A percentile compares a stretch with the other conserved stretches of the same genome.
phyloP scores from a whole-genome alignment of 441 rosid genomes.

The Adansonia rubrostipa region DNA sequence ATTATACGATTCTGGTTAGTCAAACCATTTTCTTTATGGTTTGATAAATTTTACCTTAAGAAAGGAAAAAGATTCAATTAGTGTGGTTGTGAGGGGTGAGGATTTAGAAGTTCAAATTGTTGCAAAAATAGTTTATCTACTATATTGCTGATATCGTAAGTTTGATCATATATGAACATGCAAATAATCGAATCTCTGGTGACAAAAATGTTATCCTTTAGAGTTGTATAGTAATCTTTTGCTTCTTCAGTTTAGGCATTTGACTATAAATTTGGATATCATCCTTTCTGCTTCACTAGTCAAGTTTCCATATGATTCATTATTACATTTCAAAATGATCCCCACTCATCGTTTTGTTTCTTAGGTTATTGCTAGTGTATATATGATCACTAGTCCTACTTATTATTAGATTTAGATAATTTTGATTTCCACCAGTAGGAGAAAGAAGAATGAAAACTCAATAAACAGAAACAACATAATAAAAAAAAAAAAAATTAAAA shows the following conservation, averaged over 20 bases:
- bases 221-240: background rate
- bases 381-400: slow-evolving; percentile 1
- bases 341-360: background rate
- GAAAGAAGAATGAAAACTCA: background rate
- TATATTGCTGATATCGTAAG: background rate
- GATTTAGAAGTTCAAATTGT: background rate
- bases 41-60: slow-evolving; percentile 4
- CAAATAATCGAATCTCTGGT: background rate
- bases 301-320: slow-evolving; percentile 13
- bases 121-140: background rate
- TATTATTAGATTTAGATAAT: slow-evolving; percentile 9
- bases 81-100: background rate
- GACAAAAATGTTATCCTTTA: slow-evolving; percentile 6
- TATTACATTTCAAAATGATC: slow-evolving; percentile 17
- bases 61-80: background rate
- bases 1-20: background rate
- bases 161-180: background rate
- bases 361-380: background rate
- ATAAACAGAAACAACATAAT: background rate
- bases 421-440: background rate
- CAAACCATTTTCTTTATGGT: background rate
- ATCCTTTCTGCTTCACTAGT: slow-evolving; percentile 2
- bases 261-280: slow-evolving; percentile 5
- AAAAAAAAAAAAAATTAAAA: no score
- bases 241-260: background rate